These are phyloP conservation scores for Beauveria sp. DNA, from an alignment of 2,329 filamentous ascomycete species.

Conservation along the genomic window DNA sequence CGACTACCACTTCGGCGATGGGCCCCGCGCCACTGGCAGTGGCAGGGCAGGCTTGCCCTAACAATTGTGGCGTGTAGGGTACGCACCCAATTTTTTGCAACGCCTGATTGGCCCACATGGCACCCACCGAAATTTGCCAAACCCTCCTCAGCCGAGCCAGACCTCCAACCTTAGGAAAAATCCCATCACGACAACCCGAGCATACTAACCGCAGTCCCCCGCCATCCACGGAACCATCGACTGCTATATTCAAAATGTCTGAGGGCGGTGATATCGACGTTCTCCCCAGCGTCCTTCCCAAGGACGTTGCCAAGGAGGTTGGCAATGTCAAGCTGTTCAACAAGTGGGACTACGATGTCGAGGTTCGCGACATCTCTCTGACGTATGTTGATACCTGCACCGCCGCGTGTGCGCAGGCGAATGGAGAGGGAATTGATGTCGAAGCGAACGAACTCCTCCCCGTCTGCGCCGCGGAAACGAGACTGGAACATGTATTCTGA, in stretches of 20 bases:
- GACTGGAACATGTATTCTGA: constrained; percentile 22
- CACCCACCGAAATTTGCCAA: constrained; percentile 31
- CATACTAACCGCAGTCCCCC: constrained; percentile 30
- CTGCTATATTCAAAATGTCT: constrained; percentile 66
- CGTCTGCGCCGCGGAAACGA: constrained; percentile 8
- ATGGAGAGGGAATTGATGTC: background rate
- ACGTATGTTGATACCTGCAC: constrained; percentile 56
- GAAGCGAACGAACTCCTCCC: constrained; percentile 8
- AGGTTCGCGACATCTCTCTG: constrained; percentile 99
- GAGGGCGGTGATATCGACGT: constrained; percentile 89
- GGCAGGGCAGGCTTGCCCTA: constrained; percentile 36
- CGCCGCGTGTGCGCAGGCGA: background rate
- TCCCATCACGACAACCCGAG: constrained; percentile 29
- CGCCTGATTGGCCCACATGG: constrained; percentile 28
- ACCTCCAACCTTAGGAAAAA: constrained; percentile 29
- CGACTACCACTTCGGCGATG: constrained; percentile 21
- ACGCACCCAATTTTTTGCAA: constrained; percentile 20
- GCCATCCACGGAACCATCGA: constrained; percentile 30
- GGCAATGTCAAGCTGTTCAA: constrained; percentile 95
- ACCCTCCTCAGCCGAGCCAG: constrained; percentile 23
- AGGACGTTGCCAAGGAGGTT: constrained; percentile 84
- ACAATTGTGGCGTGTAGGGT: constrained; percentile 22
- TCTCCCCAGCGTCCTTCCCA: constrained; percentile 77
- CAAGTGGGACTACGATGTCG: constrained; percentile 98
- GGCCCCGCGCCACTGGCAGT: constrained; percentile 15